Evolutionary conservation across 192 early-diverging fungal genomes (phyloP).

Genomic region (Obelidium mucronatum): DNA sequence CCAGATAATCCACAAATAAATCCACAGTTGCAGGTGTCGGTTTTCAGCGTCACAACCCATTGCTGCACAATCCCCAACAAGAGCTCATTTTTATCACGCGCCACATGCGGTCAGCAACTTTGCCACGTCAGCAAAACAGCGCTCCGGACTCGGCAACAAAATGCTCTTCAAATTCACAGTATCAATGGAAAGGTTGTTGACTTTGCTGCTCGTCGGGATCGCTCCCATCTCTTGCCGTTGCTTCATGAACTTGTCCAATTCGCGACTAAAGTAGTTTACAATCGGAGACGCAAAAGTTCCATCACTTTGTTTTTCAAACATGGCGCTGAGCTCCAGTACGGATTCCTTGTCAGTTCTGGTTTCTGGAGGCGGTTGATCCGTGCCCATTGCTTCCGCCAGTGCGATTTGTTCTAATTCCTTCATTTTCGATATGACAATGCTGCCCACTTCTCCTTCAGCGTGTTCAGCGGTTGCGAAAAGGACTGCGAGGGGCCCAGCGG

Average conservation of each 20-base stretch:
- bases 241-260: conserved; percentile 51
- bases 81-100: conserved; percentile 67
- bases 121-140: conserved; percentile 67
- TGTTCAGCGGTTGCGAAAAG: conserved; percentile 42
- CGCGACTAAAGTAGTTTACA: conserved; percentile 58
- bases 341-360: conserved; percentile 30
- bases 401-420: conserved; percentile 30
- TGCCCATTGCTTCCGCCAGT: background rate
- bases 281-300: conserved; percentile 50
- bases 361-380: conserved; percentile 17
- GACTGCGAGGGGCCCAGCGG: conserved; percentile 50
- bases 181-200: conserved; percentile 66
- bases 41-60: conserved; percentile 62
- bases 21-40: conserved; percentile 61
- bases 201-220: conserved; percentile 47
- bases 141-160: conserved; percentile 63
- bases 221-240: conserved; percentile 60
- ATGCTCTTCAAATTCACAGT: conserved; percentile 60
- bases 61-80: conserved; percentile 62
- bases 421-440: conserved; percentile 29
- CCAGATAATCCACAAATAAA: conserved; percentile 68
- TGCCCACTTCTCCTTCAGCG: conserved; percentile 51
- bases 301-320: conserved; percentile 38
- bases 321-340: conserved; percentile 49
- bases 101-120: conserved; percentile 59